A percentile compares a stretch with the other conserved stretches of the same genome.
These are phyloP conservation scores for Lodderomyces metapsilosis DNA, from an alignment of 1,139 yeast species.

Conservation along the genomic window DNA sequence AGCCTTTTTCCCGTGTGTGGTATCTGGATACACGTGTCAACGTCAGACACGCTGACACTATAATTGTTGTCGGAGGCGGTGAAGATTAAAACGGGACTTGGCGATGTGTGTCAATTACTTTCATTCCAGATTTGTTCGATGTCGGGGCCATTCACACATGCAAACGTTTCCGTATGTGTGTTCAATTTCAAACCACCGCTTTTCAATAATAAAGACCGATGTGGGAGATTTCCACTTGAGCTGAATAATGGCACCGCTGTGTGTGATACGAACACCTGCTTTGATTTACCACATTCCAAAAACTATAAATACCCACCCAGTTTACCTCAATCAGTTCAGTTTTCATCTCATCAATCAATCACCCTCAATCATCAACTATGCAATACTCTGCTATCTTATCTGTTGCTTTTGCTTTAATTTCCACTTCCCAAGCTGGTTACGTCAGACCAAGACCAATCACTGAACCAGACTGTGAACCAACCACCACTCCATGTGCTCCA, in stretches of 20 bases:
- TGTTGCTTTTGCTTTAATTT: slow-evolving; percentile 6
- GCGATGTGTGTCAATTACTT: not conserved
- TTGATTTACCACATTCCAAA: not conserved
- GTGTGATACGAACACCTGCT: too few relatives aligned
- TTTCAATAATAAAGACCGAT: not conserved
- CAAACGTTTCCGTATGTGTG: not conserved
- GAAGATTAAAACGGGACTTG: not conserved
- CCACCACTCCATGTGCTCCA: not conserved
- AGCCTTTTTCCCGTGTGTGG: too few relatives aligned
- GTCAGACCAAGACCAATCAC: slow-evolving; percentile 2
- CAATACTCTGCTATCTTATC: slow-evolving; percentile 5
- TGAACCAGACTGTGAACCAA: not conserved
- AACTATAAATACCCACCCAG: not conserved
- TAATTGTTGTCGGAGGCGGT: slow-evolving; percentile 1
- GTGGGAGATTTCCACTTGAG: too few relatives aligned
- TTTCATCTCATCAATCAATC: not conserved
- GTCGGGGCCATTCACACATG: not conserved
- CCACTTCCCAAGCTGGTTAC: slow-evolving; percentile 9
- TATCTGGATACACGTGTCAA: not conserved
- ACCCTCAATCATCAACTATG: slow-evolving; percentile 5
- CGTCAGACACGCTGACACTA: too few relatives aligned
- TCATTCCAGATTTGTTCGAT: not conserved
- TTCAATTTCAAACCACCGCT: not conserved
- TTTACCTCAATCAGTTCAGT: not conserved
- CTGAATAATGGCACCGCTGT: not conserved